These are phyloP conservation scores for Meyerozyma carpophila DNA, from an alignment of 1,139 yeast genomes.

Conservation along the genomic window DNA sequence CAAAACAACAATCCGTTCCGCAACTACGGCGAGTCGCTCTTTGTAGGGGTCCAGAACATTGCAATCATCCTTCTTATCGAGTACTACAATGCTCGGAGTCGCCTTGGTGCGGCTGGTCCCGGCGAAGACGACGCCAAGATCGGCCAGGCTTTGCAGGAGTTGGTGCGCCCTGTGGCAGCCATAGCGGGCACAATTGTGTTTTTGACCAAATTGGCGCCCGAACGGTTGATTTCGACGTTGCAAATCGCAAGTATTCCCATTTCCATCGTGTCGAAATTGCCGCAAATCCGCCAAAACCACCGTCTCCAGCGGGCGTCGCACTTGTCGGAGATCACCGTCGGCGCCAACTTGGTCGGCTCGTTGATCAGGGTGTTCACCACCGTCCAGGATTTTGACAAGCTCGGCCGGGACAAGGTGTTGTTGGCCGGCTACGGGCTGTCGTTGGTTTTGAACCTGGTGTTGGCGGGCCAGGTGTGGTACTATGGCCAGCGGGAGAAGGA, in stretches of 20 bases:
- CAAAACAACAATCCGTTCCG: constrained; percentile 33
- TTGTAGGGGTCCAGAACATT: constrained; percentile 37
- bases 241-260: constrained; percentile 53
- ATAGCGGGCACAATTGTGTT: constrained; percentile 25
- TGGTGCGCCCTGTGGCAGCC: constrained; percentile 22
- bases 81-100: constrained; percentile 25
- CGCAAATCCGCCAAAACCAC: constrained; percentile 49
- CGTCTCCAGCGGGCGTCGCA: constrained; percentile 49
- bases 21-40: constrained; percentile 39
- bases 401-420: constrained; percentile 22
- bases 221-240: constrained; percentile 24
- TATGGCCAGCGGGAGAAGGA: constrained; percentile 12
- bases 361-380: constrained; percentile 56
- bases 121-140: constrained; percentile 16
- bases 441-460: constrained; percentile 24
- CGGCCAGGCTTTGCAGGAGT: constrained; percentile 13
- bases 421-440: constrained; percentile 33
- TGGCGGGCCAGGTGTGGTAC: constrained; percentile 29
- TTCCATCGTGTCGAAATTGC: constrained; percentile 47
- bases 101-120: constrained; percentile 11
- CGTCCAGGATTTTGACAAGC: constrained; percentile 17
- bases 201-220: constrained; percentile 30
- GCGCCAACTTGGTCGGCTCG: constrained; percentile 52
- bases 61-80: constrained; percentile 32
- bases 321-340: constrained; percentile 47